These are phyloP conservation scores for Epichloe sp. DNA, from an alignment of 2,329 filamentous ascomycete genomes.

Conservation along the genomic window DNA sequence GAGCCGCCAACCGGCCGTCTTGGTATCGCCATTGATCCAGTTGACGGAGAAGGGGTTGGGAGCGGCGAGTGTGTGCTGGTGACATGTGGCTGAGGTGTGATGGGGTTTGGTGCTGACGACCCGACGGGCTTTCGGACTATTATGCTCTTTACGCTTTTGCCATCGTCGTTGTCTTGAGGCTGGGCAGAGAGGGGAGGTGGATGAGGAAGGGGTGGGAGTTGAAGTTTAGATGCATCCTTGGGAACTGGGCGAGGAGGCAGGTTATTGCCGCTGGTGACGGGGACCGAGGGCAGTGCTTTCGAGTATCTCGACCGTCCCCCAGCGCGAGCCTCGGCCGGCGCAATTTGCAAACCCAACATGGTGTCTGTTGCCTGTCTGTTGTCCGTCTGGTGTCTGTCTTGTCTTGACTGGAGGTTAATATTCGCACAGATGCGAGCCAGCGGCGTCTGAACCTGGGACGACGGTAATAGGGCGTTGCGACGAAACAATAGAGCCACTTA, in stretches of 20 bases:
- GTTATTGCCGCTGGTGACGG: constrained; percentile 14
- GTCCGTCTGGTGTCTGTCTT: background rate
- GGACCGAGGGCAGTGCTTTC: constrained; percentile 42
- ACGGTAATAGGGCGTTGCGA: background rate
- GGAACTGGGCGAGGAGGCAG: constrained; percentile 10
- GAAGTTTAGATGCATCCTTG: constrained; percentile 13
- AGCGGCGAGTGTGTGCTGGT: constrained; percentile 7
- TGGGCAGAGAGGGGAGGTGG: constrained; percentile 15
- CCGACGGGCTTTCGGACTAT: constrained; percentile 11
- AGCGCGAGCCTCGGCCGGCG: constrained; percentile 1
- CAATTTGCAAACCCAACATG: constrained; percentile 4
- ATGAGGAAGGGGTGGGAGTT: constrained; percentile 11
- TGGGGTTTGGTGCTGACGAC: constrained; percentile 2
- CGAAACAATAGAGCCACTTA: constrained; percentile 1
- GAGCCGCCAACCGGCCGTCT: constrained; percentile 20
- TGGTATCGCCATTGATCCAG: constrained; percentile 20
- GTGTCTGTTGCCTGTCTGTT: background rate
- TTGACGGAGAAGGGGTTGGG: constrained; percentile 7
- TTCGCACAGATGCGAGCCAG: background rate
- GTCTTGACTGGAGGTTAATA: too few relatives aligned
- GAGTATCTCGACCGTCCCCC: constrained; percentile 43
- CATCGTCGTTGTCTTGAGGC: constrained; percentile 10
- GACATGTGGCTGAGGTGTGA: background rate
- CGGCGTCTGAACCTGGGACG: background rate
- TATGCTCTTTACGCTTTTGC: constrained; percentile 7